phyloP scores from a whole-genome alignment of 1,284 basidiomycete genomes.

The Neolentinus lepideus region DNA sequence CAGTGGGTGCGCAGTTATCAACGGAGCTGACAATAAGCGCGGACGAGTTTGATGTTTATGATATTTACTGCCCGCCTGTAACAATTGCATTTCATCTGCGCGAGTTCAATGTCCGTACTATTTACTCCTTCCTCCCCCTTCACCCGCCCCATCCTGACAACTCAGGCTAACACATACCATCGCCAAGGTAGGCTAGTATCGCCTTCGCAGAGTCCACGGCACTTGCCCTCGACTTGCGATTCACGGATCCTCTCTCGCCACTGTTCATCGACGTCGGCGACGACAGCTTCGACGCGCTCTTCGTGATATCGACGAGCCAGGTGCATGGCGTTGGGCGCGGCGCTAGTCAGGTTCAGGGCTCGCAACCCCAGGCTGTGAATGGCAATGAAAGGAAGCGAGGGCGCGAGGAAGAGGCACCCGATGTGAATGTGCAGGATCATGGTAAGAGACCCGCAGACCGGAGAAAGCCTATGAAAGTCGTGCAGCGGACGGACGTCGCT shows the following conservation, averaged over 20 bases:
- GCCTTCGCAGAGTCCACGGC: slow-evolving; percentile 66
- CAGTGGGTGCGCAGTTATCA: slow-evolving; percentile 55
- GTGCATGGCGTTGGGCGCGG: slow-evolving; percentile 28
- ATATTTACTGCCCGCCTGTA: slow-evolving; percentile 50
- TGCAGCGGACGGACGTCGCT: slow-evolving; percentile 36
- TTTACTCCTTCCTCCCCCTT: slow-evolving; percentile 7
- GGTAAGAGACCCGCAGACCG: slow-evolving; percentile 6
- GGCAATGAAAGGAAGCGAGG: slow-evolving; percentile 13
- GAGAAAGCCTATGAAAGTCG: slow-evolving; percentile 54
- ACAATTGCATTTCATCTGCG: slow-evolving; percentile 72
- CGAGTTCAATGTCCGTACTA: slow-evolving; percentile 65
- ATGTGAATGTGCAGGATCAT: slow-evolving; percentile 16
- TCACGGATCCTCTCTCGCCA: slow-evolving; percentile 64
- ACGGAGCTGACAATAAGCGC: slow-evolving; percentile 68
- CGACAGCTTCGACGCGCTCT: slow-evolving; percentile 54
- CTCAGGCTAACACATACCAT: neutral
- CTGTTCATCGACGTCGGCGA: slow-evolving; percentile 68
- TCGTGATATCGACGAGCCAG: slow-evolving; percentile 70
- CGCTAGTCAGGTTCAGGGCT: slow-evolving; percentile 11
- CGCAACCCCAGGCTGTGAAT: slow-evolving; percentile 13
- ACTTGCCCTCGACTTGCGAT: slow-evolving; percentile 57
- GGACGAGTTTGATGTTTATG: slow-evolving; percentile 73
- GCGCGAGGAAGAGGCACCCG: slow-evolving; percentile 9
- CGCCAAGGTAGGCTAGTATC: slow-evolving; percentile 58
- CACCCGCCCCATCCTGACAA: too few species aligned